phyloP scores from a whole-genome alignment of 805 yeast genomes.

The Candida caryicola region DNA sequence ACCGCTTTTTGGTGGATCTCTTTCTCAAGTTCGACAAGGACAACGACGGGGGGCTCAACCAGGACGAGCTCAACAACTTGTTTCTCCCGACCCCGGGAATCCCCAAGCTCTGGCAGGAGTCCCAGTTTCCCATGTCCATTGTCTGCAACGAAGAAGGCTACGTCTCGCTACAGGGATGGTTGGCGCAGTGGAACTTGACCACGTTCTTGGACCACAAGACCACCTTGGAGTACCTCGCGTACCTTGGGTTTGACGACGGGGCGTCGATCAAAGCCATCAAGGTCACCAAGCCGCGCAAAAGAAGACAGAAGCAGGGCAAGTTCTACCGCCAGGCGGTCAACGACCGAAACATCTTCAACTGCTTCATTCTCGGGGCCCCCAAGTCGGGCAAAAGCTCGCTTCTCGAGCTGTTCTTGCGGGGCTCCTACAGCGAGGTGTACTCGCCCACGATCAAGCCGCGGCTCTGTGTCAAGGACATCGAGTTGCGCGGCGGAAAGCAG shows the following conservation, averaged over 20 bases:
- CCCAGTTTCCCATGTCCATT: conserved; percentile 82
- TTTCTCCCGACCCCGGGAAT: conserved; percentile 92
- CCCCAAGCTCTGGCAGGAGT: conserved; percentile 82
- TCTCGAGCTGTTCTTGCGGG: conserved; percentile 74
- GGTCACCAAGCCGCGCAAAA: conserved; percentile 77
- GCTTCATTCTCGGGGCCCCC: conserved; percentile 82
- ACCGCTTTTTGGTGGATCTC: conserved; percentile 85
- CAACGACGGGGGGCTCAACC: conserved; percentile 92
- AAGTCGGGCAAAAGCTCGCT: conserved; percentile 86
- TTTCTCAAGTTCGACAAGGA: conserved; percentile 88
- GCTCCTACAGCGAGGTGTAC: conserved; percentile 66
- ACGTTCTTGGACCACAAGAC: conserved; percentile 81
- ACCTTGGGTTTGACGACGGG: conserved; percentile 77
- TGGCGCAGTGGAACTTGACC: conserved; percentile 98
- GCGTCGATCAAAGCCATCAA: conserved; percentile 49
- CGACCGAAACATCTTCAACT: conserved; percentile 90
- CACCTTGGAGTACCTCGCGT: conserved; percentile 84
- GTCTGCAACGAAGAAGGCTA: conserved; percentile 87
- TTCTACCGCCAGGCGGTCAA: conserved; percentile 63
- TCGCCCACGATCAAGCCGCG: conserved; percentile 81
- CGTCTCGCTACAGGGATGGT: conserved; percentile 95
- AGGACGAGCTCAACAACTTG: conserved; percentile 61
- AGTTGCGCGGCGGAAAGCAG: conserved; percentile 91
- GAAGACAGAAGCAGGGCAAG: conserved; percentile 62
- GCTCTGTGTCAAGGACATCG: conserved; percentile 88